Base-by-base conservation (phyloP, 306 rosid species). In the Cicer cuneatum region DNA sequence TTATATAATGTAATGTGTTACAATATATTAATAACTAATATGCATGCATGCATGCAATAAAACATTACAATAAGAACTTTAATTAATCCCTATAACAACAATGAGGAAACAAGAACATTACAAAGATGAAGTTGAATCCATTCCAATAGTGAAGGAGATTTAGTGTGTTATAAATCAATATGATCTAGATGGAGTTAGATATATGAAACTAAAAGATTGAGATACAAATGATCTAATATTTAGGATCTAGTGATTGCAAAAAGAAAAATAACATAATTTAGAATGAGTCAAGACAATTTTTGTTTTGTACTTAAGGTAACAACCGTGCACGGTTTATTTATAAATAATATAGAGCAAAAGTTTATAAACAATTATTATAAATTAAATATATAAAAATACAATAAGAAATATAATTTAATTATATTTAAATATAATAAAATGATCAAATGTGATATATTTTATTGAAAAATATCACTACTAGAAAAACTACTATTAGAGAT, bases 241-340 rank as follows among this genome's bases (percentile, higher is more conserved):
- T 59, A 59, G 66, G 66, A 59, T 59, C 66, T 59, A 7, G 65
- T 59, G 18, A 58, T 29, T 58, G 65, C 41, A 33, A 59, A 59
- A 59, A 7, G 19, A 59, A 59, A 59, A 59, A 18, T 33, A 59
- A 35, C 66, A 12, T 35, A 33, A 38, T 59, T 59, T 33, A 33
- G 65, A 59, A 58, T 58, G 64, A 58, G 33, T 58, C 41, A 12
- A 6, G 15, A 58, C 64, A 29, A 29, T 29, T 58, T 58, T 58
- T 24, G 39, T 21, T 24, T 57, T 24, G 29, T 21, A 21, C 29
- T 21, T 1, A 3, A 21, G 29, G 29, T 21, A 21, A 21, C 29
- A 21, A 21, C 29, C 29, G 29, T 21, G 29, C 29, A 21, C 29
- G 29, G 29, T 21, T 21, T 21, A 21, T 21, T 21, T 21, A 21